Percentiles rank a stretch among this genome's conserved stretches.
These are phyloP conservation scores for Lizonia empirigonia DNA, from an alignment of 2,329 filamentous ascomycete species.

Conservation along the genomic window DNA sequence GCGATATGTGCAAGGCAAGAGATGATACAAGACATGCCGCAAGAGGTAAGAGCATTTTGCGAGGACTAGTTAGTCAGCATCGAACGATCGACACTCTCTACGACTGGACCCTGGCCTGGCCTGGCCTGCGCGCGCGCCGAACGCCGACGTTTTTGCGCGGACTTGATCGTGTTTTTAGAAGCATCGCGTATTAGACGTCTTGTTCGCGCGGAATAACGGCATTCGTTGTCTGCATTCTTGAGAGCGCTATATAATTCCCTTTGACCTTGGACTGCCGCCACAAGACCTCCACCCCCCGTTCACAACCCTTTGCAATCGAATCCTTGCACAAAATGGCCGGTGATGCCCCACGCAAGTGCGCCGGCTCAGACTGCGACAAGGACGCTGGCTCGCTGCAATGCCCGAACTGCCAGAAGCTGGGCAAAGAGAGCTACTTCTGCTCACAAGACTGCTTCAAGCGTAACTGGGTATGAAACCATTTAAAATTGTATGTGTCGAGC, in stretches of 20 bases:
- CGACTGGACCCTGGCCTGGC: constrained; percentile 23
- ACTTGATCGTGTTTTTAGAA: too few relatives aligned
- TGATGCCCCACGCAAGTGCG: constrained; percentile 70
- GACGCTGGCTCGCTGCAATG: constrained; percentile 87
- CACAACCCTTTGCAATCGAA: not conserved
- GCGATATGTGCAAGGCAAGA: constrained; percentile 12
- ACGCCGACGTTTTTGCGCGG: too few relatives aligned
- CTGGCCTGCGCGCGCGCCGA: too few relatives aligned
- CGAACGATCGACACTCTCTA: constrained; percentile 20
- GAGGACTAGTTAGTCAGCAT: constrained; percentile 27
- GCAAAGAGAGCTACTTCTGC: constrained; percentile 93
- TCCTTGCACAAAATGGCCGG: constrained; percentile 34
- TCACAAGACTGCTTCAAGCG: constrained; percentile 98
- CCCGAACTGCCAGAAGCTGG: constrained; percentile 90
- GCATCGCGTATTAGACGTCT: constrained; percentile 2
- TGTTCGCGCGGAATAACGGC: constrained; percentile 28
- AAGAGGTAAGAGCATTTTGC: constrained; percentile 24
- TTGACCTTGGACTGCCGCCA: not conserved
- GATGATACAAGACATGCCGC: constrained; percentile 25
- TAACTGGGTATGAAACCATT: constrained; percentile 77
- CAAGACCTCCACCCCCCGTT: not conserved
- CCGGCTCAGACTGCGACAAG: constrained; percentile 83
- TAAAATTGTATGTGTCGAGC: constrained; percentile 8
- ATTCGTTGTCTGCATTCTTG: constrained; percentile 1
- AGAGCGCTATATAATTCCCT: constrained; percentile 8